Base-by-base conservation (phyloP, 73 alveolate genomes). In the Blepharisma japonicum region DNA sequence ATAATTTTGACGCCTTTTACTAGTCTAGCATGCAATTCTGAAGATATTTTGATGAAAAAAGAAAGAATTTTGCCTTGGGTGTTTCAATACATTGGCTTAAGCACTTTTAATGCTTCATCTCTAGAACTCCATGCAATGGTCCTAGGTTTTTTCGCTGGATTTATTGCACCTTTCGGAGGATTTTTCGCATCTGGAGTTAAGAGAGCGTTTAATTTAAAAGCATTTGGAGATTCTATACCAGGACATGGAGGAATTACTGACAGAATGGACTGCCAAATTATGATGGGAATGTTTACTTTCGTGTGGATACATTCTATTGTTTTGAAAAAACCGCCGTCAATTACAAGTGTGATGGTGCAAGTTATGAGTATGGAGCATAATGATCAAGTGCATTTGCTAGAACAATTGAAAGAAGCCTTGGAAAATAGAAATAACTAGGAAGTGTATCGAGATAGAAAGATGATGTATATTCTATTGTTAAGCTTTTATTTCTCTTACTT, bases 191-290 rank as follows among this genome's bases (percentile, higher is more conserved):
- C 98, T 27, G 99, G 99, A 49, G 83, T 96, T 68, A 96, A 96
- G 87, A 93, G 99, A 92, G 98, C 98, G 14, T 87, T 94, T 56
- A 91, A 86, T 46, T 91, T 96, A 7, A 96, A 96, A 92, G 99
- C 93, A 85, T 96, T 96, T 77, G 99, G 98, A 20, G 94, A 91
- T 68, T 77, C 97, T 46, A 96, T 96, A 20, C 99, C 99, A 32
- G 99, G 99, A 20, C 99, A 96, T 83, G 99, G 99, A 2, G 99
- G 99, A 2, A 72, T 96, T 6, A 95, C 99, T 5, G 99, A 96
- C 81, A 85, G 99, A 77, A 92, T 96, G 95, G 99, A 96, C 87
- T 96, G 99, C 80, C 96, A 96, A 83, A 80, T 91, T 55, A 56
- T 95, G 55, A 96, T 92, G 92, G 97, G 72, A n/a, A 72, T 72